These are phyloP conservation scores for Pythium aphanidermatum DNA, from an alignment of 352 stramenopile species.

Conservation along the genomic window DNA sequence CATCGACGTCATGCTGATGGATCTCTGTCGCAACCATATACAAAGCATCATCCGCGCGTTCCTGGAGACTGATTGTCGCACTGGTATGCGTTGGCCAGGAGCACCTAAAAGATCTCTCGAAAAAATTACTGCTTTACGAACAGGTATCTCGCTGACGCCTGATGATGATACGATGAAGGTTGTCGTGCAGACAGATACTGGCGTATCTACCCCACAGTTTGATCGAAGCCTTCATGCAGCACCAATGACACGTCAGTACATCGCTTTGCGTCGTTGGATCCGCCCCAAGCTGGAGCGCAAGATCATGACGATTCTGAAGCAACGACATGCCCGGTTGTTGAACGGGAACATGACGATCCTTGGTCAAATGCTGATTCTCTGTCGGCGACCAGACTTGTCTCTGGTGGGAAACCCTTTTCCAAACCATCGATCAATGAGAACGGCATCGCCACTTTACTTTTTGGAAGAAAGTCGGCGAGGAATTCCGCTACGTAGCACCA, in stretches of 20 bases:
- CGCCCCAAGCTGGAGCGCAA: constrained; percentile 33
- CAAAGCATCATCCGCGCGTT: constrained; percentile 44
- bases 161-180: background rate
- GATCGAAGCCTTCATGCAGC: too few relatives aligned
- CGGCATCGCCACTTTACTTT: constrained; percentile 33
- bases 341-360: constrained; percentile 31
- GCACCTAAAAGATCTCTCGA: constrained; percentile 18
- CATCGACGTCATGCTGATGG: constrained; percentile 36
- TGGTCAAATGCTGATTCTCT: constrained; percentile 10
- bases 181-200: background rate
- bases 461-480: constrained; percentile 23
- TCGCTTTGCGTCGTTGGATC: constrained; percentile 42
- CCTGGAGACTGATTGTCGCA: constrained; percentile 40
- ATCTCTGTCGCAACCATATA: constrained; percentile 54
- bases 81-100: constrained; percentile 26
- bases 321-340: constrained; percentile 38
- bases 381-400: constrained; percentile 16
- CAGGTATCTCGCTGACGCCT: constrained; percentile 4
- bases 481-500: constrained; percentile 4
- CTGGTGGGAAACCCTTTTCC: constrained; percentile 37
- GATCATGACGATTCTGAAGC: constrained; percentile 35
- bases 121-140: constrained; percentile 18
- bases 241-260: constrained; percentile 35
- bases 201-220: too few relatives aligned
- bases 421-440: constrained; percentile 16